Evolutionary conservation across 2,329 filamentous ascomycete species (phyloP), one percentile per base, ranked within the genome.

Genomic region (Kalmusia sp.): DNA sequence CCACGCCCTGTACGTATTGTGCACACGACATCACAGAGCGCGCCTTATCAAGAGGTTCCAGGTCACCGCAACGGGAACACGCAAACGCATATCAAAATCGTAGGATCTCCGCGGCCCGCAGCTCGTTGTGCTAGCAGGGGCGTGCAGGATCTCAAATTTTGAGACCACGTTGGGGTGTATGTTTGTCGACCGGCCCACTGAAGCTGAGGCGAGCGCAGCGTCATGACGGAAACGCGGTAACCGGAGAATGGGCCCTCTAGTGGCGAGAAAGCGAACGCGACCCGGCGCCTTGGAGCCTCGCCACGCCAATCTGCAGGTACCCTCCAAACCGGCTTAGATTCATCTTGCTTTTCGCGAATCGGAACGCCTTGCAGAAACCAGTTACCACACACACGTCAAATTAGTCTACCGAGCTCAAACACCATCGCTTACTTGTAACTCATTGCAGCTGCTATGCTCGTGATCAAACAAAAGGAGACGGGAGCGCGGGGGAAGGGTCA

Each of bases 121-220:
- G 30, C 14, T 31, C 15, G 12, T 14, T n/a, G 8, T 15, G 6
- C 39, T 43, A 43, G 41, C 43, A 30, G 39, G 39, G 39, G 4
- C 28, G 39, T 46, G 54, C 55, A 55, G 49, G 27, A 51, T 58
- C 55, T 54, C 52, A 49, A 46, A 48, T 45, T 24, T 38, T 41
- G 30, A 49, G 8, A 27, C 24, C 43, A 34, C 37, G 51, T 52
- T 30, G 38, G 52, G 28, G 17, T n/a, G n/a, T n/a, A n/a, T n/a
- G n/a, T n/a, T n/a, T n/a, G n/a, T n/a, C n/a, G n/a, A n/a, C n/a
- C n/a, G n/a, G n/a, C n/a, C n/a, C n/a, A n/a, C n/a, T n/a, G n/a
- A n/a, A n/a, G n/a, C n/a, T n/a, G n/a, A n/a, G n/a, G n/a, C n/a
- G n/a, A n/a, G n/a, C n/a, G n/a, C n/a, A n/a, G n/a, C n/a, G n/a